Conservation (phyloP, 2,329 filamentous ascomycete species). For the Diaporthe caulivora region DNA sequence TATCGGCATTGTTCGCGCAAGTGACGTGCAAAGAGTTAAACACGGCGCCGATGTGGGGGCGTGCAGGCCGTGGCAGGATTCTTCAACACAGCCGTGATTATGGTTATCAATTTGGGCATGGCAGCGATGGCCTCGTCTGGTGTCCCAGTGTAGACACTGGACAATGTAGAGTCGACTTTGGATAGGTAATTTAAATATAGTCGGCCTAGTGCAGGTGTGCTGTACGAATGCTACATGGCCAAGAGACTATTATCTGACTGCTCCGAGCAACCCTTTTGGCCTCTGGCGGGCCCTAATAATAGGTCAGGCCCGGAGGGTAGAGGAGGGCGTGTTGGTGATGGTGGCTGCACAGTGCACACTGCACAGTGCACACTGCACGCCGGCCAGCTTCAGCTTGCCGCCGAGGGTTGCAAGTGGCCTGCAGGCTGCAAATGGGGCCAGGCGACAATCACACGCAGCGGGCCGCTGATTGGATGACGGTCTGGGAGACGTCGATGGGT, state of each 20-base stretch:
- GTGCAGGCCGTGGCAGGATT: too few relatives aligned
- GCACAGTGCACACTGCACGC: too few relatives aligned
- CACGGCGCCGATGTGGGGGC: too few relatives aligned
- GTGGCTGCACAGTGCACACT: too few relatives aligned
- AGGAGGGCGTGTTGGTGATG: too few relatives aligned
- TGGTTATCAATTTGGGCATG: too few relatives aligned
- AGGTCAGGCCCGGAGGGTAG: too few relatives aligned
- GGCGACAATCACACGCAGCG: slow-evolving; percentile 30
- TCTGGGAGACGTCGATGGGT: background rate
- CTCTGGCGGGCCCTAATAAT: slow-evolving; percentile 6
- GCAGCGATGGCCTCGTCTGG: background rate
- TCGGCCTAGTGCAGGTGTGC: background rate
- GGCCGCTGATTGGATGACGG: slow-evolving; percentile 36
- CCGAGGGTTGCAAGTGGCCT: slow-evolving; percentile 28
- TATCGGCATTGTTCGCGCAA: background rate
- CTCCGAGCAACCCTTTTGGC: background rate
- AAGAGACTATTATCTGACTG: slow-evolving; percentile 24
- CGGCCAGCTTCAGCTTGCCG: too few relatives aligned
- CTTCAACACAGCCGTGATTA: too few relatives aligned
- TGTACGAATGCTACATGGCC: slow-evolving; percentile 17
- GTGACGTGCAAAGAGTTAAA: too few relatives aligned
- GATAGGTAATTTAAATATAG: too few relatives aligned
- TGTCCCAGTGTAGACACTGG: background rate
- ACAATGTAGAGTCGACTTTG: too few relatives aligned
- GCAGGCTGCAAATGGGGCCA: slow-evolving; percentile 36